Evolutionary conservation across 805 yeast species (phyloP), one percentile per base, ranked within the genome.

Genomic region (Komagataella pastoris): DNA sequence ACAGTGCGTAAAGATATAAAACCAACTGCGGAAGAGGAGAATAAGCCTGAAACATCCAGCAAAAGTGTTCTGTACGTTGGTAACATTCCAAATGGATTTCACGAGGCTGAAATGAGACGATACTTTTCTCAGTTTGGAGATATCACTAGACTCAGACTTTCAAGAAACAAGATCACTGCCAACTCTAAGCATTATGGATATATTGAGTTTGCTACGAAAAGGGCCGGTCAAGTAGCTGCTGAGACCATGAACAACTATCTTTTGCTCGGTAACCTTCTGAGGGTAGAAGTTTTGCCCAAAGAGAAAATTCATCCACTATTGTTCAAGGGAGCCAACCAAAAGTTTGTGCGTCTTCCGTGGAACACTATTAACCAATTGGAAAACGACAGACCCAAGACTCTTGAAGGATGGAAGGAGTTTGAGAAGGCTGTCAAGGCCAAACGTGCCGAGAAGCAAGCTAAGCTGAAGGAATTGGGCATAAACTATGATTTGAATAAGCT

Each of bases 211-310:
- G 77, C 75, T 46, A 74, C 80, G 51, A 63, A 65, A 44, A 87
- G 82, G 49, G 95, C 85, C 52, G 97, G 98, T 47, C 76, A 80
- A 58, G 74, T 89, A 55, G 99, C 97, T 3, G 86, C 85, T 55
- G 98, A 93, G 57, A 83, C 97, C 48, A 93, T 93, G 99, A 83
- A 93, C 68, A 93, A 93, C 69, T 93, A 93, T 61, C 75, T 93
- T 55, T 64, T 93, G 47, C 82, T 87, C 70, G 95, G 95, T 6
- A 97, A 91, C 66, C 77, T 90, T 55, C 71, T 93, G 59, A 83
- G 86, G 67, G 74, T 74, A 55, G 67, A 72, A 21, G 62, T 77
- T 17, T 60, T 78, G 49, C 90, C 85, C 44, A 71, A 77, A 54
- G 78, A 77, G 53, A 65, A 76, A 49, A 74, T 78, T 8, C 76